Evolutionary conservation across 2,329 filamentous ascomycete genomes (phyloP), one percentile per base, ranked within the genome.

Genomic region (Sarocladium strictum): DNA sequence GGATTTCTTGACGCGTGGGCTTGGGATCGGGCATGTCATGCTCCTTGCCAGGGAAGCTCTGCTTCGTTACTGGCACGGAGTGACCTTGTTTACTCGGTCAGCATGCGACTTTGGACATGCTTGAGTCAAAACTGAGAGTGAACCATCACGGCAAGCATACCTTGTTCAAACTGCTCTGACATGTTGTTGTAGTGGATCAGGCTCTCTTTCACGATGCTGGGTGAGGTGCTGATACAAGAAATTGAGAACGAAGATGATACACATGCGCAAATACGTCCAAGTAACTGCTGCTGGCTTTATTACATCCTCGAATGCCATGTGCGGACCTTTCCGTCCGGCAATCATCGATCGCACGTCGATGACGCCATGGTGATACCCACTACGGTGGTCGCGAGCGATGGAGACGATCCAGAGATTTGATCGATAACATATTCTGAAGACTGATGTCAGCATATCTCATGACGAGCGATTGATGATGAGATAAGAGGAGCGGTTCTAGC

Each of bases 1-100:
- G 89, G 2, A 92, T 69, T 56, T 86, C 74, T 54, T 86, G 82
- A 55, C 80, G 82, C 43, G 80, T 73, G 1, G 87, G 85, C 54
- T 80, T 56, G 9, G 65, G 65, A 27, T 64, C 37, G 2, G 65
- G 64, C 65, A 67, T 67, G 4, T 67, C 59, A 49, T 58, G 53
- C 17, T 59, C 63, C 29, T 57, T 64, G 12, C 65, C 65, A 23
- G 65, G 65, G 47, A 67, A 65, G 26, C 59, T 56, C 60, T 67
- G 65, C 53, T 65, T 56, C 11, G 61, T 56, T 50, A 67, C 55
- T 32, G 65, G 65, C 53, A 67, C 50, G 21, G 32, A 10, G 35
- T 53, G 50, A 7, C 50, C 50, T 53, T 32, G 15, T 10, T n/a
- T 21, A 12, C n/a, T n/a, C 6, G 17, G 40, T 38, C n/a, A 54